Evolutionary conservation across 192 early-diverging fungal species (phyloP).

Genomic region (Coemansia sp.): DNA sequence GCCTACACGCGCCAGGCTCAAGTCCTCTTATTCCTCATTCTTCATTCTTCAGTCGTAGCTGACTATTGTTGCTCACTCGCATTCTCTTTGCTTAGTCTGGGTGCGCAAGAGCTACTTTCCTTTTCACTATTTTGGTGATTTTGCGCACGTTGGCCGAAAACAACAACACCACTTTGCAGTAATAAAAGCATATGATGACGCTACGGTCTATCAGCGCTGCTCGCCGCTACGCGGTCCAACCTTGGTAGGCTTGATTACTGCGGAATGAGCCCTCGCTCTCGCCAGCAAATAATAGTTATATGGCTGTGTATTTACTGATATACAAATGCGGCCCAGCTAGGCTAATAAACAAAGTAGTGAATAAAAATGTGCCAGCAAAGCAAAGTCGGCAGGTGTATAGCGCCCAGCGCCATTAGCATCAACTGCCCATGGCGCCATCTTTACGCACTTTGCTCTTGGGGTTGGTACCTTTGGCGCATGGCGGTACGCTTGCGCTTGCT

Average conservation of each 20-base stretch:
- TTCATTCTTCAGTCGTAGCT: too few species aligned
- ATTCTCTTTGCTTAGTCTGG: too few species aligned
- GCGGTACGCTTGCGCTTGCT: background rate
- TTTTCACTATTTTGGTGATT: too few species aligned
- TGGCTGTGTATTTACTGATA: background rate
- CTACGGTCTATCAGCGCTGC: background rate
- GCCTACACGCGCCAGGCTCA: too few species aligned
- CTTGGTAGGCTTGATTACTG: background rate
- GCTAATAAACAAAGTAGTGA: background rate
- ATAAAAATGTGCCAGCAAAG: background rate
- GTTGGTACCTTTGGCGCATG: background rate
- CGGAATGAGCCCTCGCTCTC: background rate
- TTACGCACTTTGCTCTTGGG: background rate
- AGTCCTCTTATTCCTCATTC: too few species aligned
- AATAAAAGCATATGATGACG: too few species aligned
- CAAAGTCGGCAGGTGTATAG: background rate
- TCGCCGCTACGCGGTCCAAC: background rate
- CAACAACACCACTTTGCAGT: too few species aligned
- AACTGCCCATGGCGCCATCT: background rate
- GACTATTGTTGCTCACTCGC: too few species aligned
- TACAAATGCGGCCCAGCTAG: background rate
- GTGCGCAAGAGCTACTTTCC: too few species aligned
- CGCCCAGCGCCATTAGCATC: background rate
- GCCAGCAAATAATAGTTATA: background rate
- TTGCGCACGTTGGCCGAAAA: too few species aligned